These are phyloP conservation scores for Neurospora sp. DNA, from an alignment of 495 filamentous ascomycete genomes.

Conservation along the genomic window DNA sequence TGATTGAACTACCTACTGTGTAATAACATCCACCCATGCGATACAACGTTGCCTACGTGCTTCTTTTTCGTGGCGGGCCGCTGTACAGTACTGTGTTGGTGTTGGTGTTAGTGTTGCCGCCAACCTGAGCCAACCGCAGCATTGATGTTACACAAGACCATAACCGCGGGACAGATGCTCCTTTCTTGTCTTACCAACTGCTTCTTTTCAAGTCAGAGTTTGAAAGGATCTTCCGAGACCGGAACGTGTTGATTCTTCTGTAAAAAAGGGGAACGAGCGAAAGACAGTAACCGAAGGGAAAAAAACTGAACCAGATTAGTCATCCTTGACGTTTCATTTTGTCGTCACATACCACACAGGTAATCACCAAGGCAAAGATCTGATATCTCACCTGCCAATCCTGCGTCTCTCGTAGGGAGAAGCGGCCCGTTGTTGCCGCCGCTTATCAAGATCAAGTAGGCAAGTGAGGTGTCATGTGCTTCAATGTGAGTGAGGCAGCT, in stretches of 20 bases:
- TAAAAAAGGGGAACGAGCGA: too few relatives aligned
- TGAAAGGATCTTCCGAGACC: background rate
- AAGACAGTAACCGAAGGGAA: too few relatives aligned
- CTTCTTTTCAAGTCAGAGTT: background rate
- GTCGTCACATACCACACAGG: too few relatives aligned
- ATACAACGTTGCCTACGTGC: background rate
- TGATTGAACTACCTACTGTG: background rate
- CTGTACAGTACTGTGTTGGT: background rate
- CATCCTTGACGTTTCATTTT: too few relatives aligned
- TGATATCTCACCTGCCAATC: background rate
- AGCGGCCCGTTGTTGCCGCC: background rate
- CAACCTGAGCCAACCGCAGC: background rate
- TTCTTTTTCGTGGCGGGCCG: background rate
- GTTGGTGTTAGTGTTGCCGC: background rate
- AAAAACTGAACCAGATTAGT: too few relatives aligned
- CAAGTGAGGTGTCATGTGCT: background rate
- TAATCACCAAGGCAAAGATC: too few relatives aligned
- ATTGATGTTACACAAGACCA: background rate
- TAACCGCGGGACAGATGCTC: background rate
- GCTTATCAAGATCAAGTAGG: background rate
- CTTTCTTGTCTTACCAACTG: background rate
- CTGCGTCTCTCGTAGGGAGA: background rate
- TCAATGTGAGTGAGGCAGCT: background rate
- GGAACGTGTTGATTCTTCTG: background rate
- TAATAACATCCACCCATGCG: background rate